Percentiles rank a stretch among this genome's conserved stretches.
Evolutionary conservation across 305 asterid genomes (phyloP).

Genomic region (Solanum aculeatissimum): DNA sequence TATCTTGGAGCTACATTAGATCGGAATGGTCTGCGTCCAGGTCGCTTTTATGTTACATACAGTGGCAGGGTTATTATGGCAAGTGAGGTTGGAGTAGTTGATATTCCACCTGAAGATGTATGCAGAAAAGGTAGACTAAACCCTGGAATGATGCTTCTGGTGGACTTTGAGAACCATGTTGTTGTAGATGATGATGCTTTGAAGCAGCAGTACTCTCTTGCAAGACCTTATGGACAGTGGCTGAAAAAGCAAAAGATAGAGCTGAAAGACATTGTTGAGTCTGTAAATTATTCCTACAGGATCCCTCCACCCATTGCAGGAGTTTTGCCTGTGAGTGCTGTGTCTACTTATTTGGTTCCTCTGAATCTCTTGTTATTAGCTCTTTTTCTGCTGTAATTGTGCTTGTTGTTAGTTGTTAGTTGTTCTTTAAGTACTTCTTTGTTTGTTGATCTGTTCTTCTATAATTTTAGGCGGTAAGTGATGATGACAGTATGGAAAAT

Average conservation of each 20-base stretch:
- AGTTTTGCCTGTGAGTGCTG: constrained; percentile 56
- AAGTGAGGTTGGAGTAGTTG: constrained; percentile 99
- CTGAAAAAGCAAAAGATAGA: constrained; percentile 71
- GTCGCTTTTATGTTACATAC: constrained; percentile 91
- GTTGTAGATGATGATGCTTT: constrained; percentile 98
- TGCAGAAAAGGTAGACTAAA: constrained; percentile 94
- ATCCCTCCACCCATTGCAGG: constrained; percentile 72
- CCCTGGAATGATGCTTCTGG: constrained; percentile 99
- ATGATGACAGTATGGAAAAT: constrained; percentile 78
- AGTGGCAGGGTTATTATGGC: constrained; percentile 99
- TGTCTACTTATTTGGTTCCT: not conserved
- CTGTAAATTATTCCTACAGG: constrained; percentile 61
- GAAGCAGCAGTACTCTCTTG: constrained; percentile 83
- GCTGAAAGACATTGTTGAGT: constrained; percentile 78
- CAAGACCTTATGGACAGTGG: constrained; percentile 97
- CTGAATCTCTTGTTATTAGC: not conserved
- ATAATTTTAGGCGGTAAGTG: constrained; percentile 44
- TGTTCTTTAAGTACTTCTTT: not conserved
- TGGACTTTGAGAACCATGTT: constrained; percentile 94
- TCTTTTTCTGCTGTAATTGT: not conserved
- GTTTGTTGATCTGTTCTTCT: not conserved
- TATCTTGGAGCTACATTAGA: constrained; percentile 99
- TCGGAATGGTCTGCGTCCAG: constrained; percentile 97
- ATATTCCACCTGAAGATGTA: constrained; percentile 94
- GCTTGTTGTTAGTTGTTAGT: not conserved